Percentiles rank a stretch among this genome's conserved stretches.
Conservation (phyloP, 441 rosid species). For the Pelargonium fulgidum region DNA sequence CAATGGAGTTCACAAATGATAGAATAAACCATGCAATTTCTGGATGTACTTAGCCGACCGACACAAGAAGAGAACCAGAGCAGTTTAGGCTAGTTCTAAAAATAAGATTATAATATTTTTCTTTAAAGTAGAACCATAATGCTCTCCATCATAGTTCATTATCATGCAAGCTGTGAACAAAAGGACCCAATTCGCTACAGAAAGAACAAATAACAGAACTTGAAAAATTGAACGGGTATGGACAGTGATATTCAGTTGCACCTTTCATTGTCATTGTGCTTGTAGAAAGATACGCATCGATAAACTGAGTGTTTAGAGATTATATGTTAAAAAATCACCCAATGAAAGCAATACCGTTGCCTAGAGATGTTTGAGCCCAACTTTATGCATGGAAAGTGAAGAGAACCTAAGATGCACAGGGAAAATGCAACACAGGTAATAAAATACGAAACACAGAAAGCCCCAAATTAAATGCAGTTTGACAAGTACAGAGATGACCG, state of each 20-base stretch:
- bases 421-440: no score
- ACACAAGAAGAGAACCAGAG: neutral
- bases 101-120: neutral
- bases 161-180: neutral
- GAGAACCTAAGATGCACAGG: no score
- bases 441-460: no score
- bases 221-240: neutral
- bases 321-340: neutral
- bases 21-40: neutral
- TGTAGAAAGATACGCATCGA: neutral
- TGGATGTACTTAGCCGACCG: neutral
- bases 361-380: neutral
- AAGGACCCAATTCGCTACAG: neutral
- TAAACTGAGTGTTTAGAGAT: neutral
- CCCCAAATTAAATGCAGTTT: no score
- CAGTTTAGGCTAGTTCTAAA: neutral
- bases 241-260: neutral
- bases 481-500: no score
- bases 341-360: neutral
- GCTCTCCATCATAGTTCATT: neutral
- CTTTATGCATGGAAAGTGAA: no score
- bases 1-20: constrained; percentile 6
- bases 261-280: neutral
- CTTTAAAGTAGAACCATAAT: neutral
- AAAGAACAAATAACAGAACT: neutral